phyloP scores from a whole-genome alignment of 768 basidiomycete genomes.

The Trametes cubensis region DNA sequence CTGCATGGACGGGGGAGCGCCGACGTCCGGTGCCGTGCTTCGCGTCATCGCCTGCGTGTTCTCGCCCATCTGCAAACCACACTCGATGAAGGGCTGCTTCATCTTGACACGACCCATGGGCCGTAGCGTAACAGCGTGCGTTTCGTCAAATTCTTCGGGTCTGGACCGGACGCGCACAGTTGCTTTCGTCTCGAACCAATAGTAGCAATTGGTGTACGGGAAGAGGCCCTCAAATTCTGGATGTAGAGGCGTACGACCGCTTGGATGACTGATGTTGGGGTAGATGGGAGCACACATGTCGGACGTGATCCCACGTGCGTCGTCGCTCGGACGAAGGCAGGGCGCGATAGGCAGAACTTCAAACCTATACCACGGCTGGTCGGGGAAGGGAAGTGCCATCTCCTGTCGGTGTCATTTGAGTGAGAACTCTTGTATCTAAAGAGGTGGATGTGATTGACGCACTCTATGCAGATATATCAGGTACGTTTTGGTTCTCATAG shows the following conservation, averaged over 20 bases:
- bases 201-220: background rate
- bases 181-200: background rate
- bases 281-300: constrained; percentile 5
- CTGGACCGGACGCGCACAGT: background rate
- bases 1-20: too few relatives aligned
- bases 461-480: background rate
- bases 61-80: too few relatives aligned
- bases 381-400: background rate
- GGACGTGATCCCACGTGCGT: background rate
- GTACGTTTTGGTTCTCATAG: background rate
- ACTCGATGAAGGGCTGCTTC: background rate
- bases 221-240: background rate
- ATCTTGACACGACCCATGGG: background rate
- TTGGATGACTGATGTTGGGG: background rate
- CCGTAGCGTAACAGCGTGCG: background rate
- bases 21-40: too few relatives aligned
- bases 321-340: background rate
- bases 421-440: too few relatives aligned
- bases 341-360: background rate
- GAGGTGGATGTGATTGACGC: too few relatives aligned
- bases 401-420: background rate
- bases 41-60: too few relatives aligned
- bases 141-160: background rate
- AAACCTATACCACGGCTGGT: background rate
- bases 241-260: background rate